Evolutionary conservation across 805 yeast species (phyloP), one percentile per base, ranked within the genome.

Genomic region (Cyberlindnera maclurae): DNA sequence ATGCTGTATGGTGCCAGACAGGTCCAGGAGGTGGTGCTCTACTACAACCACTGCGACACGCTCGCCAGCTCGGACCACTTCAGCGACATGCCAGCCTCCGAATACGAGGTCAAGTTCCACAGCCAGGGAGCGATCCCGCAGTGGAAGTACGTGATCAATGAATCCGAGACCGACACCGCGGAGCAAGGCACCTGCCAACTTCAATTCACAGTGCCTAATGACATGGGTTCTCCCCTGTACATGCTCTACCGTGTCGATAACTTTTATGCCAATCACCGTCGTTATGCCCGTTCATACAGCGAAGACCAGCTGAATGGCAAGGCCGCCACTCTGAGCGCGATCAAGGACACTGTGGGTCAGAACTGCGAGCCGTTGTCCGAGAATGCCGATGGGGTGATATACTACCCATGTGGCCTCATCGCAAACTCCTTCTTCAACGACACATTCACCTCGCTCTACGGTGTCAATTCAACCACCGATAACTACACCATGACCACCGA

Each of bases 261-360:
- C 56, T 93, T 90, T 60, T 84, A 75, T 60, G 96, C 94, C 51
- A 90, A 90, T 60, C 98, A 90, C 63, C 78, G 98, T 52, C 85
- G 95, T 52, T 93, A 84, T 58, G 97, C 90, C 29, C 77, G 79
- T 48, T 82, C 95, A 17, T 87, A 77, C 59, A 89, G 88, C 62
- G 85, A 87, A 64, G 76, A 75, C 41, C 98, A 90, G 65, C 61
- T 90, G 32, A 75, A 77, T 39, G 98, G 98, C 10, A 57, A 75
- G 24, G 81, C 82, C 4, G 82, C 86, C 8, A 49, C 79, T 0
- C 64, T 70, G 16, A 62, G 58, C 26, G 69, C 63, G 29, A 65
- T 90, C 17, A 73, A 71, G 46, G 63, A 67, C 39, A 62, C 62
- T 16, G 69, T 67, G 24, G 73, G 73, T 40, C 63, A 64, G 37